phyloP scores from a whole-genome alignment of 148 eudicot species.

The Nepenthes gracilis region DNA sequence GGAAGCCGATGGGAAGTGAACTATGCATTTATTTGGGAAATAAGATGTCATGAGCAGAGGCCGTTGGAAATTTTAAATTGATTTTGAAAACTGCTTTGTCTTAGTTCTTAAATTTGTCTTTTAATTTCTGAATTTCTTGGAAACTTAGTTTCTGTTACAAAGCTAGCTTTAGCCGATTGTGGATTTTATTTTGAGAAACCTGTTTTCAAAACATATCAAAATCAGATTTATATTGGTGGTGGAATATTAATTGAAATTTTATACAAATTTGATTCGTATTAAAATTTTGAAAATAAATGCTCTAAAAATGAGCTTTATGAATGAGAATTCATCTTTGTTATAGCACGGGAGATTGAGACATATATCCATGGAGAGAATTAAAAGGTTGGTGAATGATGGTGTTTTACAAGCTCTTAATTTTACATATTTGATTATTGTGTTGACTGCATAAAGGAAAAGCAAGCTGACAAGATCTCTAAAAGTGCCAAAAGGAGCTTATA shows the following conservation, averaged over 20 bases:
- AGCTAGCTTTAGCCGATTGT: background rate
- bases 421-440: background rate
- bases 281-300: background rate
- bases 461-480: background rate
- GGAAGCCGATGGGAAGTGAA: background rate
- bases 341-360: slow-evolving; percentile 4
- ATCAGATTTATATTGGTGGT: background rate
- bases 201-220: too few species aligned
- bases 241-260: background rate
- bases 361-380: background rate
- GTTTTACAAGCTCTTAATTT: slow-evolving; percentile 8
- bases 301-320: background rate
- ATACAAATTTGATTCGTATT: background rate
- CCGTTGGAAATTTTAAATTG: background rate
- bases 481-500: background rate
- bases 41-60: background rate
- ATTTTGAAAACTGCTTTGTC: background rate
- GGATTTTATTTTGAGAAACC: too few species aligned
- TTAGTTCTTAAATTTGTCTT: background rate
- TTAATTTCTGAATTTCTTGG: background rate
- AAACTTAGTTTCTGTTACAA: background rate
- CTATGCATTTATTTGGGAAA: background rate
- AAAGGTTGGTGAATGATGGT: slow-evolving; percentile 5
- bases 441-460: background rate
- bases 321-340: slow-evolving; percentile 1